Evolutionary conservation across 345 rosid genomes (phyloP).

Genomic region (Citrus hindsii): DNA sequence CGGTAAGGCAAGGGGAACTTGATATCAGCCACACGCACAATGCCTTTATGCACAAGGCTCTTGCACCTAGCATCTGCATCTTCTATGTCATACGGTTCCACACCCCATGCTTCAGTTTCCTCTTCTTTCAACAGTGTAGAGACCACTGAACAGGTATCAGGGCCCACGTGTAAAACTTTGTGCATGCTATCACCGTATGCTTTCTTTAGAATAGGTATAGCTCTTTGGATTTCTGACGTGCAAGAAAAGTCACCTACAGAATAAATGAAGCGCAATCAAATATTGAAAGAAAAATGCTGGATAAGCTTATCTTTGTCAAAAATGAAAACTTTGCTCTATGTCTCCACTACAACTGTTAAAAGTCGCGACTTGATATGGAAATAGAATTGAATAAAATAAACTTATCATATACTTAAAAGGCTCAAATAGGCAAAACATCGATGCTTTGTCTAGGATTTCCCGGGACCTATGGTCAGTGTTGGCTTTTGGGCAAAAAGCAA

Average conservation of each 20-base stretch:
- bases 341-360: background rate
- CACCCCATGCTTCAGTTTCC: slow-evolving; percentile 96
- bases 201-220: slow-evolving; percentile 69
- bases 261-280: background rate
- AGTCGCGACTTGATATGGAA: background rate
- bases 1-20: slow-evolving; percentile 87
- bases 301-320: background rate
- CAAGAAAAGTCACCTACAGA: slow-evolving; percentile 71
- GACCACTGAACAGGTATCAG: slow-evolving; percentile 89
- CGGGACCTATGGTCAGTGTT: too few species aligned
- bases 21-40: slow-evolving; percentile 91
- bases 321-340: background rate
- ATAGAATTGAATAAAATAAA: background rate
- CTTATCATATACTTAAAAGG: background rate
- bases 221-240: slow-evolving; percentile 79
- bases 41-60: slow-evolving; percentile 71
- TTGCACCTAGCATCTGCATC: slow-evolving; percentile 87
- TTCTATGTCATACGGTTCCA: slow-evolving; percentile 95
- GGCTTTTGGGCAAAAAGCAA: too few species aligned
- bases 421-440: background rate
- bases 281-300: background rate
- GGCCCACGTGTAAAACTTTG: slow-evolving; percentile 92
- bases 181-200: slow-evolving; percentile 92
- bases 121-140: slow-evolving; percentile 78
- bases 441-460: too few species aligned